Base-by-base conservation (phyloP, 257 asterid species). In the Jacaranda mimosifolia region DNA sequence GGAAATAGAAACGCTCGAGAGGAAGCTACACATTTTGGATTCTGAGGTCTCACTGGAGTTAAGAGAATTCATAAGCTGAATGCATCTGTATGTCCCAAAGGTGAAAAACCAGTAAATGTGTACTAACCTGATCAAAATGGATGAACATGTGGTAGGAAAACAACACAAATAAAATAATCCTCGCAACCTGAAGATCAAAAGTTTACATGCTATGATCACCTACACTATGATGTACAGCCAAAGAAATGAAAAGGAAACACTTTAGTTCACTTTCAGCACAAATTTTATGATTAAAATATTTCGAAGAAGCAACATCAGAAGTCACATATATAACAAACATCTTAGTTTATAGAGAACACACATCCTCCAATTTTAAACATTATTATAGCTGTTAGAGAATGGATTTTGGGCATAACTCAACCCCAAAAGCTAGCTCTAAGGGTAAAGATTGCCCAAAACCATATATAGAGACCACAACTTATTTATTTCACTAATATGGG, bases 101-200 rank as follows among this genome's bases (percentile, higher is more conserved):
- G 36, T 12, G 1, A 4, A 53, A 53, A 53, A 8, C 7, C 60
- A 19, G 11, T 7, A 67, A 56, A 72, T 26, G 35, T 45, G 53
- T 17, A 75, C 85, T 82, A 51, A 90, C 97, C 98, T 87, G 90
- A 85, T 94, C 94, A 82, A 91, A 94, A 86, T 94, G 92, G 80
- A 67, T 40, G 43, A 83, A 83, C 90, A 91, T 85, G 88, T 94
- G 98, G 91, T 79, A 86, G 91, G 82, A 90, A 79, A 90, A 82
- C 89, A 69, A 89, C 72, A 86, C 35, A 65, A 94, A 94, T 82
- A 92, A 79, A 73, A 94, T 45, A 18, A 94, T 81, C 89, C 98
- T 88, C 63, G 97, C 97, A 32, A 86, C 94, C 98, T 94, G 96
- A 76, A 70, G 43, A 80, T 77, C 65, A 74, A 75, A 71, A 74